Evolutionary conservation across 192 early-diverging fungal species (phyloP), one percentile per base, ranked within the genome.

Genomic region (Podila horticola): DNA sequence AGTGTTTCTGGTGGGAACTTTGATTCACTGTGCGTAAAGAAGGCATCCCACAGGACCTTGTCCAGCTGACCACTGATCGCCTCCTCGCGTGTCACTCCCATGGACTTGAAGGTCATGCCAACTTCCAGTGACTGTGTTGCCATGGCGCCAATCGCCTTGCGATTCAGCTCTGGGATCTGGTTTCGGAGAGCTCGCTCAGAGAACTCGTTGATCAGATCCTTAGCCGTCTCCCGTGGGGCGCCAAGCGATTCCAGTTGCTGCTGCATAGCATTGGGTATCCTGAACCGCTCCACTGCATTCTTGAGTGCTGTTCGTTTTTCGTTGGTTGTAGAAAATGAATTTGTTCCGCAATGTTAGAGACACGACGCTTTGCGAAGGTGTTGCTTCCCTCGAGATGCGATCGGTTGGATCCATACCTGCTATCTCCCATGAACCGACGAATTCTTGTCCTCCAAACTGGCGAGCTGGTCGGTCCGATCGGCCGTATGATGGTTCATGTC

Each of bases 21-120:
- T 7, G 33, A 34, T 67, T 81, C 70, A 41, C 60, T 55, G 29
- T 81, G 66, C 5, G 26, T 65, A 55, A 72, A 73, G 59, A 81
- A 81, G 5, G 71, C 77, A 24, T 69, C 49, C 77, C 77, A 81
- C 2, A 81, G 19, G 7, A 50, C 41, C 50, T 61, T 81, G 41
- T 81, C 77, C 33, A 81, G 48, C 28, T 73, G 67, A 19, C 7
- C 11, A 26, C 61, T 22, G 19, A 73, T 61, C n/a, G 77, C 77
- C n/a, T 81, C 71, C 34, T 81, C 77, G 7, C 62, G 22, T 2
- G 77, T 81, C 0, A 73, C 33, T 12, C 77, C 77, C 77, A 81
- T 81, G 4, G 66, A 30, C n/a, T 66, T 72, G 48, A 81, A 81
- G 8, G 77, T 81, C 77, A 81, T 81, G 15, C 77, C 77, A 1